A percentile compares a stretch with the other conserved stretches of the same genome.
Conservation (phyloP, 768 basidiomycete species). For the Suillus subalutaceus region DNA sequence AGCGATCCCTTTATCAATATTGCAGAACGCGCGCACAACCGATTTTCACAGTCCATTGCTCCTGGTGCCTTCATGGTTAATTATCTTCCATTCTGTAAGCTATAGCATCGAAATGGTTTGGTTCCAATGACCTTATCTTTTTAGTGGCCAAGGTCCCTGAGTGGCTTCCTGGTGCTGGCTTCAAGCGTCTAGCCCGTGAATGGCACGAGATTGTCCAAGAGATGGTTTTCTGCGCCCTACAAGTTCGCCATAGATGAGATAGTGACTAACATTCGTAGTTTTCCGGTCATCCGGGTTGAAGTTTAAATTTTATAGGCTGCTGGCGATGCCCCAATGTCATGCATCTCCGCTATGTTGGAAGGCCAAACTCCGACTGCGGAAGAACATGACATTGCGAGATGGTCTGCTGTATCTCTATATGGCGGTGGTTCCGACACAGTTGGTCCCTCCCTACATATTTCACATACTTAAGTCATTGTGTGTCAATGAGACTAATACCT, state of each 20-base stretch:
- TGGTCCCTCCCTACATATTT: conserved; percentile 13
- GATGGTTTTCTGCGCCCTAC: conserved; percentile 59
- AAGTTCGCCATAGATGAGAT: conserved; percentile 64
- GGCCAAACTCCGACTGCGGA: conserved; percentile 30
- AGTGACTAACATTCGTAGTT: conserved; percentile 39
- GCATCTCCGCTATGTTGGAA: conserved; percentile 50
- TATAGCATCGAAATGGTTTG: no score
- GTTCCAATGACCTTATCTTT: no score
- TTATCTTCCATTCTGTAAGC: no score
- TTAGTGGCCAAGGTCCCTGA: conserved; percentile 50
- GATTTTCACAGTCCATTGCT: conserved; percentile 50
- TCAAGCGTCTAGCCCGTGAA: conserved; percentile 51
- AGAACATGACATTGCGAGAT: background rate
- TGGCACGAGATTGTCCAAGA: conserved; percentile 58
- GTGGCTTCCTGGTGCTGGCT: conserved; percentile 60
- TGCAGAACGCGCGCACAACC: conserved; percentile 47
- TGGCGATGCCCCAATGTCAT: conserved; percentile 50
- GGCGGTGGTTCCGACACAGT: conserved; percentile 56
- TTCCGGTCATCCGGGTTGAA: background rate
- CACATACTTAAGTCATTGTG: no score
- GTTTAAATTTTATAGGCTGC: conserved; percentile 44
- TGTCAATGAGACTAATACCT: no score
- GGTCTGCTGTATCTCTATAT: conserved; percentile 50
- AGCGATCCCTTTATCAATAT: conserved; percentile 52
- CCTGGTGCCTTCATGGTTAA: conserved; percentile 52